Conservation (phyloP, 2,329 filamentous ascomycete species). For the Hypoxylon sp. region DNA sequence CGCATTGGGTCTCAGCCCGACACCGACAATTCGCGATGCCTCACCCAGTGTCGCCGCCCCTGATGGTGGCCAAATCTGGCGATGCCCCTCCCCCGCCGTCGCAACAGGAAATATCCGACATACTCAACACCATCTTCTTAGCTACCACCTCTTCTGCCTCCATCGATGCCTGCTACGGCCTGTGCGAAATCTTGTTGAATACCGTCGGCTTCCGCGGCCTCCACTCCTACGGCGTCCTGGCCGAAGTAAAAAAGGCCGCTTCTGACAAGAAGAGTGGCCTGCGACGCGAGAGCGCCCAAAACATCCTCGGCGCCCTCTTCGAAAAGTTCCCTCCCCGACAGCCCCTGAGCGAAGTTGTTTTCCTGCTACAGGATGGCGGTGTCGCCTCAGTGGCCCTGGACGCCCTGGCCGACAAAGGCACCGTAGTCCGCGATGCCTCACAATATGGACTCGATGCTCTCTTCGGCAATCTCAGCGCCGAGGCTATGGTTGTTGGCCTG, state of each 20-base stretch:
- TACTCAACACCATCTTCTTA: constrained; percentile 73
- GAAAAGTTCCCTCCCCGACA: constrained; percentile 85
- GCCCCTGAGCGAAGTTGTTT: constrained; percentile 79
- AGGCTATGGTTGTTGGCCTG: constrained; percentile 83
- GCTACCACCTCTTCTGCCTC: constrained; percentile 73
- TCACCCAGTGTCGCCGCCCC: constrained; percentile 59
- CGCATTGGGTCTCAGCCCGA: constrained; percentile 5
- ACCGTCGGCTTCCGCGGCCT: constrained; percentile 63
- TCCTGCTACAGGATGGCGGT: constrained; percentile 82
- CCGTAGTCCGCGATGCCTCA: constrained; percentile 87
- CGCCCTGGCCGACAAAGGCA: constrained; percentile 86
- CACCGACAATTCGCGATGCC: constrained; percentile 49
- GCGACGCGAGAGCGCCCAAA: constrained; percentile 89
- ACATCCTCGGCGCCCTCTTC: constrained; percentile 90
- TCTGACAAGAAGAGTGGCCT: constrained; percentile 91
- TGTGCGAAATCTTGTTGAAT: constrained; percentile 66
- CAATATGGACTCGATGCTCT: constrained; percentile 93
- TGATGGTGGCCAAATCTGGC: constrained; percentile 54
- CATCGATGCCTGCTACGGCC: constrained; percentile 68
- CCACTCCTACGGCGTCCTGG: constrained; percentile 60
- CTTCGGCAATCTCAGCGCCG: constrained; percentile 79
- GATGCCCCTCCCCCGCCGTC: constrained; percentile 65
- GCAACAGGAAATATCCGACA: constrained; percentile 69
- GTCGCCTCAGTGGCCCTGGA: constrained; percentile 80
- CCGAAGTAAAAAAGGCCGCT: constrained; percentile 75